phyloP scores from a whole-genome alignment of 2,329 filamentous ascomycete genomes.

The Botrytis tulipae region DNA sequence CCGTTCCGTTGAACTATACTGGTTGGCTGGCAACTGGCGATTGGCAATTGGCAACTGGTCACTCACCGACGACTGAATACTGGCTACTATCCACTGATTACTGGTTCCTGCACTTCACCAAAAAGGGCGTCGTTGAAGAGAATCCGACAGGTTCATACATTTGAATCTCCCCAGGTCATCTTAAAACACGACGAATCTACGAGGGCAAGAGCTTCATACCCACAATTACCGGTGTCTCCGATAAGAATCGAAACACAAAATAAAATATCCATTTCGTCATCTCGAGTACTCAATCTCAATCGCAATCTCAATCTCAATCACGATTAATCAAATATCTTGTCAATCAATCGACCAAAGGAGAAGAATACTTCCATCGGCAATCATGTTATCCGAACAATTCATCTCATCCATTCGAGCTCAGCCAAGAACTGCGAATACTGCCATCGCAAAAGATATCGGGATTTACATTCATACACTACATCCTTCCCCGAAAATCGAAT shows the following conservation, averaged over 20 bases:
- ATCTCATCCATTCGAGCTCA: conserved; percentile 58
- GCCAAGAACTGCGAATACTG: conserved; percentile 59
- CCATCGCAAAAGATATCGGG: conserved; percentile 73
- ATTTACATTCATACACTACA: conserved; percentile 84
- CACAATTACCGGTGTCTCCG: conserved; percentile 8
- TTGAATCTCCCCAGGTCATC: neutral
- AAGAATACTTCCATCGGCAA: neutral
- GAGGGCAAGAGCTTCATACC: neutral
- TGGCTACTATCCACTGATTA: neutral
- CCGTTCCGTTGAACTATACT: neutral
- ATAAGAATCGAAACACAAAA: neutral
- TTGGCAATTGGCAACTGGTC: neutral
- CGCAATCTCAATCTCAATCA: neutral
- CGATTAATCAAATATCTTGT: neutral
- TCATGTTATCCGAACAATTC: conserved; percentile 60
- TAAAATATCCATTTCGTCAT: neutral
- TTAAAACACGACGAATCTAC: neutral
- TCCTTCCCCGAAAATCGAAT: conserved; percentile 70
- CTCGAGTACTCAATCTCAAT: neutral
- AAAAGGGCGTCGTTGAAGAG: neutral
- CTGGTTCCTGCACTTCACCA: neutral
- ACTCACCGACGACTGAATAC: neutral
- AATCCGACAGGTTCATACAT: neutral
- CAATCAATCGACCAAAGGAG: neutral
- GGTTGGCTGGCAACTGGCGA: neutral